Evolutionary conservation across 345 rosid species (phyloP), one percentile per base, ranked within the genome.

Genomic region (Acer negundo): DNA sequence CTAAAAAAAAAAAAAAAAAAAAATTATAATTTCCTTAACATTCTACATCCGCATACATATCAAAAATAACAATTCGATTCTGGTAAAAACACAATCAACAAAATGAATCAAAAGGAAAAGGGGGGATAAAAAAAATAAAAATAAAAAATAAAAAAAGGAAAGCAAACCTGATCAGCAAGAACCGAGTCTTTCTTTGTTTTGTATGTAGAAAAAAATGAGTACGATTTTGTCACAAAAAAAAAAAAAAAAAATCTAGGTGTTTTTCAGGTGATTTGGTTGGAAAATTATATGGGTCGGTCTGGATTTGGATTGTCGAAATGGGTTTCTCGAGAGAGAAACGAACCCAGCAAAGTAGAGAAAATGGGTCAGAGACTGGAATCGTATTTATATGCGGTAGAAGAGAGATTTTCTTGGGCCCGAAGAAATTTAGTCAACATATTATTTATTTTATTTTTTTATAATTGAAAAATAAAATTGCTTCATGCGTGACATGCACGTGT

Each of bases 401-500:
- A 23, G 73, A 24, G 53, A 22, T 47, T 22, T 28, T 55, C 73
- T 69, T 69, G 73, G 72, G 35, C 35, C 19, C 0, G 16, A 69
- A 44, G 72, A 24, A 46, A 69, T 46, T 59, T 59, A 59, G 63
- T 59, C 63, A 59, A 59, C n/a, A 56, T 56, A 22, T 19, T 49
- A 2, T 53, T 13, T 53, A 1, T 53, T 53, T 15, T 53, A 16
- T 0, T 53, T 53, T 51, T 6, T 51, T 4, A 15, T 51, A 15
- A 15, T 53, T 53, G 19, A 16, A 53, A 3, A 15, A 53, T 15
- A 53, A 53, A 3, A 35, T 35, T 35, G 38, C 38, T 35, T 35
- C 38, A 35, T 35, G 38, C 38, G 38, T 49, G 55, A 3, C 58
- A 53, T 53, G 58, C 24, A 7, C 24, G 70, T 67, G 70, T 6